Base-by-base conservation (phyloP, 257 asterid genomes). In the Salvia hispanica region DNA sequence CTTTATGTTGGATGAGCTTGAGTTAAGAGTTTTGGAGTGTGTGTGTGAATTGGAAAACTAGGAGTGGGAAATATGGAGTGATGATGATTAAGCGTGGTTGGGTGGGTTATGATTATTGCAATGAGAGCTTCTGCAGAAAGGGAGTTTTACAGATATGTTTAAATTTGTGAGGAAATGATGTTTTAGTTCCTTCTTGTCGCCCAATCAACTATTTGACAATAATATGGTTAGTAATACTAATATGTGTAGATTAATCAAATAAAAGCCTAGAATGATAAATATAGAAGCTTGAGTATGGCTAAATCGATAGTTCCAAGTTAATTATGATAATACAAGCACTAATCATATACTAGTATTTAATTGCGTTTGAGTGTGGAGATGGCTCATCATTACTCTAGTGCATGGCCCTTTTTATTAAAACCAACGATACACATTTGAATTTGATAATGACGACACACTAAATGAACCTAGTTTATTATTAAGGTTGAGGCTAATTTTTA, bases 71-170 rank as follows among this genome's bases (percentile, higher is more conserved):
- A 25, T 25, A 25, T 25, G 31, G 31, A 25, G 31, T 25, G 31
- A 75, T 64, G 28, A 59, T 74, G 72, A 60, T 65, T 53, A 58
- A 77, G 81, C 81, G 44, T 76, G 76, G 70, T 42, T 48, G 64
- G 14, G 12, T 14, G 73, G 71, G 71, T 64, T 46, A 71, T 56
- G 62, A 64, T 66, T 77, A 51, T 40, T 72, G 72, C 39, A 58
- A 70, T 62, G 68, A 51, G 6, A 4, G 58, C 44, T 70, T 82
- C 46, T 45, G 51, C 60, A 37, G 55, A 46, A 75, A 78, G 66
- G 67, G 13, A 15, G 11, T n/a, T 13, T 55, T 63, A 25, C 34
- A 3, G 31, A 36, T 58, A 18, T 42, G 37, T 59, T 37, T 58
- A 7, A 25, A 55, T 57, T 58, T 58, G 11, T 31, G 66, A 34